Conservation (phyloP, 805 yeast species). For the Ogataea polymorpha region DNA sequence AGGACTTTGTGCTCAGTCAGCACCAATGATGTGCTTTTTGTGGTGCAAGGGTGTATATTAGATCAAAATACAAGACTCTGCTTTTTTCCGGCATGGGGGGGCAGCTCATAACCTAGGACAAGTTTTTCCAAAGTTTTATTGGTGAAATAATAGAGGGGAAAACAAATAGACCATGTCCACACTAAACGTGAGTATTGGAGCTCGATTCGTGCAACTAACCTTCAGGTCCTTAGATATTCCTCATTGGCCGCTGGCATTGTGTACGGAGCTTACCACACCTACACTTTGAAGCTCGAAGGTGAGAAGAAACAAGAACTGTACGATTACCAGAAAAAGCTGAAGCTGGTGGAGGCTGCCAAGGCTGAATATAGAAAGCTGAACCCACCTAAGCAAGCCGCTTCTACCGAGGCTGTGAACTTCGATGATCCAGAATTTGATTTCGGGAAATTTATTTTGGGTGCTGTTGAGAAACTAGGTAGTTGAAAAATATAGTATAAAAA, state of each 20-base stretch:
- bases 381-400: slow-evolving; percentile 42
- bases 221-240: slow-evolving; percentile 85
- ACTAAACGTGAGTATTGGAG: slow-evolving; percentile 39
- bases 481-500: slow-evolving; percentile 8
- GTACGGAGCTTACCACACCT: slow-evolving; percentile 86
- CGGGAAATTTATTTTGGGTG: slow-evolving; percentile 63
- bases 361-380: slow-evolving; percentile 74
- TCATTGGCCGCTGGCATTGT: slow-evolving; percentile 84
- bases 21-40: slow-evolving; percentile 9
- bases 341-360: slow-evolving; percentile 84
- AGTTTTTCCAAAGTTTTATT: slow-evolving; percentile 13
- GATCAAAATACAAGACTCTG: neutral
- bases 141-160: slow-evolving; percentile 12
- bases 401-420: slow-evolving; percentile 57
- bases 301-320: slow-evolving; percentile 53
- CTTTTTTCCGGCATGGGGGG: neutral
- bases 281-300: slow-evolving; percentile 59
- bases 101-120: slow-evolving; percentile 11
- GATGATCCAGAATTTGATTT: slow-evolving; percentile 91
- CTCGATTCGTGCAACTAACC: neutral
- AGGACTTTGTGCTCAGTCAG: slow-evolving; percentile 49
- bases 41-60: slow-evolving; percentile 2
- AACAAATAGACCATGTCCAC: slow-evolving; percentile 40
- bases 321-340: slow-evolving; percentile 62
- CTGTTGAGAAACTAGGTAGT: slow-evolving; percentile 50